These are phyloP conservation scores for Ganoderma multipileum DNA, from an alignment of 1,284 basidiomycete genomes.

Conservation along the genomic window DNA sequence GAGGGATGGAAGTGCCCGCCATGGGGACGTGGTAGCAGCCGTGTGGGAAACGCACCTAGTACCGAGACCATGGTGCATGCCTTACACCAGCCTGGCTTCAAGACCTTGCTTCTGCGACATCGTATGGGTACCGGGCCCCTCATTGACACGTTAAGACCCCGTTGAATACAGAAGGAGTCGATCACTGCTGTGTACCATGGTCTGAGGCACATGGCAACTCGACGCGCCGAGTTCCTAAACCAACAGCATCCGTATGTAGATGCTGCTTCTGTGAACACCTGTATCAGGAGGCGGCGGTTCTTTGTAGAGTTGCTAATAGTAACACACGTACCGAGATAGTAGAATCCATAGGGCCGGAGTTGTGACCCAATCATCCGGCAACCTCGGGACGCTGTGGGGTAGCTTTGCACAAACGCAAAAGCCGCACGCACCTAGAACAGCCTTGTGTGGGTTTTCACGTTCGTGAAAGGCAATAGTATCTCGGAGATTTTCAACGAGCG, in stretches of 20 bases:
- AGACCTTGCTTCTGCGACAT: background rate
- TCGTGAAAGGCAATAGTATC: background rate
- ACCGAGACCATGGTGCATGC: background rate
- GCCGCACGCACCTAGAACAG: background rate
- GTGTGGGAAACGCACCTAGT: background rate
- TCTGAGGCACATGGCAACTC: background rate
- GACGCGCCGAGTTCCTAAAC: background rate
- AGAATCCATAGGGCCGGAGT: background rate
- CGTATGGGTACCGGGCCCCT: background rate
- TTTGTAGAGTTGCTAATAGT: background rate
- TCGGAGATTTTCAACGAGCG: background rate
- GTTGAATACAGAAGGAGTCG: background rate
- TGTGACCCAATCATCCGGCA: slow-evolving; percentile 1
- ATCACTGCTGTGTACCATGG: background rate
- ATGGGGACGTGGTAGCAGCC: background rate
- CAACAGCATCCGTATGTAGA: too few relatives aligned
- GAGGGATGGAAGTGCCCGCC: background rate
- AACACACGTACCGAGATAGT: background rate
- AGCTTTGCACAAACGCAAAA: background rate
- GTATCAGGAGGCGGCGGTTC: background rate
- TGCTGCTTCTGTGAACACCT: background rate
- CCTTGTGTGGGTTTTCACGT: background rate
- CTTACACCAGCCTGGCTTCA: background rate
- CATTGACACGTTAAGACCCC: background rate
- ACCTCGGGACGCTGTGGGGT: background rate